Percentiles rank a stretch among this genome's conserved stretches.
These are phyloP conservation scores for Cercospora sp. DNA, from an alignment of 2,329 filamentous ascomycete species.

Conservation along the genomic window DNA sequence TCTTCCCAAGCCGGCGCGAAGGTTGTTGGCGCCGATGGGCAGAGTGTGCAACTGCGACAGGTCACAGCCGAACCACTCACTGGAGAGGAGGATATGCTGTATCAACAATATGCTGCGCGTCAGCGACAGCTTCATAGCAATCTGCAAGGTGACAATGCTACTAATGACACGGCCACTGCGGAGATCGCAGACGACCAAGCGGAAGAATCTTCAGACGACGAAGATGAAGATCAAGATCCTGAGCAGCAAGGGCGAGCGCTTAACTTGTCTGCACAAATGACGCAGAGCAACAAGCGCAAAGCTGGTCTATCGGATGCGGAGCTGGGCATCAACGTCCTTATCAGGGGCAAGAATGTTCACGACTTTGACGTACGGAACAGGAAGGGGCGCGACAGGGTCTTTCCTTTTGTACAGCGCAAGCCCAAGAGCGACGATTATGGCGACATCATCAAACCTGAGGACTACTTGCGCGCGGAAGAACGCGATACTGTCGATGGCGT, in stretches of 20 bases:
- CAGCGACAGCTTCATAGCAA: conserved; percentile 85
- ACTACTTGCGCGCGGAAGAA: conserved; percentile 90
- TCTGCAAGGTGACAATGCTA: conserved; percentile 67
- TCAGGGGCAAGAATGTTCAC: conserved; percentile 80
- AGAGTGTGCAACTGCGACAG: conserved; percentile 49
- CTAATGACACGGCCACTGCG: conserved; percentile 69
- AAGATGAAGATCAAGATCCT: conserved; percentile 84
- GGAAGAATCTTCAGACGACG: conserved; percentile 80
- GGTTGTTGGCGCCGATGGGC: conserved; percentile 52
- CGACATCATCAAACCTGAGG: conserved; percentile 88
- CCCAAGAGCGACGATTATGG: conserved; percentile 88
- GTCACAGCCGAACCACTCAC: conserved; percentile 65
- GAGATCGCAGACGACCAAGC: conserved; percentile 68
- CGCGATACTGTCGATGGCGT: conserved; percentile 72
- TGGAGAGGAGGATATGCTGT: conserved; percentile 73
- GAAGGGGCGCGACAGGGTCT: conserved; percentile 88
- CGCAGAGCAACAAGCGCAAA: conserved; percentile 77
- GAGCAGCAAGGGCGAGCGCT: conserved; percentile 90
- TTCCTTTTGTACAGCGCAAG: conserved; percentile 78
- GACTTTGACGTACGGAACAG: conserved; percentile 92
- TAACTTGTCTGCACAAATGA: conserved; percentile 82
- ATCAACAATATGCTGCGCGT: conserved; percentile 89
- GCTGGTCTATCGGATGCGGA: conserved; percentile 85
- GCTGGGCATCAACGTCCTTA: conserved; percentile 83
- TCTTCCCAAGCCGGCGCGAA: conserved; percentile 47